Percentiles rank a stretch among this genome's conserved stretches.
phyloP scores from a whole-genome alignment of 1,139 yeast genomes.

The Kurtzmaniella natalensis region DNA sequence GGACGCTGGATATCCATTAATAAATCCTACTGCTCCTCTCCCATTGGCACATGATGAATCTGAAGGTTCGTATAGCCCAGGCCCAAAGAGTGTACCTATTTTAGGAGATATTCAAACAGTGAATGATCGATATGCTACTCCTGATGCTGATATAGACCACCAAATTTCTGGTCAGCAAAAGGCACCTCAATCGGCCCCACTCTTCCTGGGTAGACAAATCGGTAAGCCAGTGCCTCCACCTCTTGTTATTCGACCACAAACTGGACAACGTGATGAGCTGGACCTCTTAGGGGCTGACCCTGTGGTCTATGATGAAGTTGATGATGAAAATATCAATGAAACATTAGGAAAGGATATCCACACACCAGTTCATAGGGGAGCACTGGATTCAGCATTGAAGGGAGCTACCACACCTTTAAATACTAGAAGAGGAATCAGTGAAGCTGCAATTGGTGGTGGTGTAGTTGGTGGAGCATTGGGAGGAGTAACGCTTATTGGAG shows the following conservation, averaged over 20 bases:
- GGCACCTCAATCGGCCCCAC: neutral
- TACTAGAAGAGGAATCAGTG: neutral
- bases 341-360: no score
- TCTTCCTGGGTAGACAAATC: neutral
- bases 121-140: no score
- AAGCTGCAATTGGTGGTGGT: neutral
- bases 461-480: neutral
- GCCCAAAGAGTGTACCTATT: neutral
- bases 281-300: neutral
- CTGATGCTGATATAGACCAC: neutral
- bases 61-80: neutral
- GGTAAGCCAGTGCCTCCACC: neutral
- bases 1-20: neutral
- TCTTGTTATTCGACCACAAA: neutral
- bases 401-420: no score
- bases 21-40: neutral
- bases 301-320: neutral
- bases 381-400: no score
- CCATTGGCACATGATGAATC: constrained; percentile 3
- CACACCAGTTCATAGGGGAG: no score
- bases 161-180: neutral
- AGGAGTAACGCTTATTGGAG: no score
- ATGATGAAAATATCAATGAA: neutral
- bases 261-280: constrained; percentile 1
- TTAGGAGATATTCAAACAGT: no score